phyloP scores from a whole-genome alignment of 2,329 filamentous ascomycete genomes.

The Calonectria fujianensis region DNA sequence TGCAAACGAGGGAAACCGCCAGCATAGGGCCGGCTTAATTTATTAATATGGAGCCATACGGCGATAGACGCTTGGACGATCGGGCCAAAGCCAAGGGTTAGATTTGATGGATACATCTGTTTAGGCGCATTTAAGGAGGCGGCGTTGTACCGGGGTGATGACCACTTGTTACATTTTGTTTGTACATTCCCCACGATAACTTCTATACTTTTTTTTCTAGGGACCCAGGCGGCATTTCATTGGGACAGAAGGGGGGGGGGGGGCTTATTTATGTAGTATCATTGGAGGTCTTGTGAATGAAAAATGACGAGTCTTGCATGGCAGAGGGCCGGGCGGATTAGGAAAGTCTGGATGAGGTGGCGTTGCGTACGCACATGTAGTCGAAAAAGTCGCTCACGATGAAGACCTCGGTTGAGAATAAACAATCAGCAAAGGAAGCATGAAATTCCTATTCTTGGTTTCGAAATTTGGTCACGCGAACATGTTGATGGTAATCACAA shows the following conservation, averaged over 20 bases:
- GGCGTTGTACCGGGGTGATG: slow-evolving; percentile 51
- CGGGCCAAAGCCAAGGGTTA: slow-evolving; percentile 30
- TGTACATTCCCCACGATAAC: slow-evolving; percentile 47
- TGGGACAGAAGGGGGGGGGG: slow-evolving; percentile 40
- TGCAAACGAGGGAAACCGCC: slow-evolving; percentile 27
- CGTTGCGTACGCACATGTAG: slow-evolving; percentile 18
- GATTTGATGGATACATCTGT: slow-evolving; percentile 39
- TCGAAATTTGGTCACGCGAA: not conserved
- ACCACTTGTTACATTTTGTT: slow-evolving; percentile 41
- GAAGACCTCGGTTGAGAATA: not conserved
- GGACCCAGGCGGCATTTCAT: slow-evolving; percentile 40
- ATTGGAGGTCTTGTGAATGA: slow-evolving; percentile 48
- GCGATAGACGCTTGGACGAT: slow-evolving; percentile 25
- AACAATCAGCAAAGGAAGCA: not conserved
- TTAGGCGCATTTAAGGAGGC: slow-evolving; percentile 49
- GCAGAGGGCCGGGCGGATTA: slow-evolving; percentile 9
- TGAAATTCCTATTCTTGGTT: not conserved
- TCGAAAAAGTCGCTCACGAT: slow-evolving; percentile 18
- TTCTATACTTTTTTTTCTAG: slow-evolving; percentile 44
- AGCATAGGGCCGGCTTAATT: slow-evolving; percentile 32
- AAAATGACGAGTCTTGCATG: slow-evolving; percentile 38
- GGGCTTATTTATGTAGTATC: slow-evolving; percentile 23
- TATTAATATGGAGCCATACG: slow-evolving; percentile 22
- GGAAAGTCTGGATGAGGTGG: not conserved
- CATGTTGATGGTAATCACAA: not conserved